phyloP scores from a whole-genome alignment of 1,284 basidiomycete genomes.

The Leccinum pachyderme region DNA sequence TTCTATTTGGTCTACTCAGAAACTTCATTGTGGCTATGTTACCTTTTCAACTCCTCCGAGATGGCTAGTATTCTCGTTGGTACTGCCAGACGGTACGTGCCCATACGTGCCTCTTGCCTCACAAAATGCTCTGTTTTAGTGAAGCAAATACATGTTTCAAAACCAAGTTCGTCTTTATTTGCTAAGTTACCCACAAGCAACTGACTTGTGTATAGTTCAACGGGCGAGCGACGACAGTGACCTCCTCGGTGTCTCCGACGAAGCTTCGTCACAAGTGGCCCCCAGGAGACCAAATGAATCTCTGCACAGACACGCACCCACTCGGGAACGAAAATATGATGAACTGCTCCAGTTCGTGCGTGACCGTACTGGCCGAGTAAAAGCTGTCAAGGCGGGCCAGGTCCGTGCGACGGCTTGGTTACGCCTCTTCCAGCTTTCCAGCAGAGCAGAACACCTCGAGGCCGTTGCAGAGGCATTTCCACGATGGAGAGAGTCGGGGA shows the following conservation, averaged over 20 bases:
- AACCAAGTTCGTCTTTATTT: slow-evolving; percentile 17
- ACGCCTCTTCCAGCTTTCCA: slow-evolving; percentile 50
- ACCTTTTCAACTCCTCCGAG: neutral
- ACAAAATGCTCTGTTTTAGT: slow-evolving; percentile 3
- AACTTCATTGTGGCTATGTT: neutral
- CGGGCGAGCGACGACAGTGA: slow-evolving; percentile 4
- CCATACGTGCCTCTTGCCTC: slow-evolving; percentile 2
- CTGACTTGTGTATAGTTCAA: slow-evolving; percentile 17
- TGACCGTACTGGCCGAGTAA: slow-evolving; percentile 31
- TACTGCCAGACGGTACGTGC: slow-evolving; percentile 12
- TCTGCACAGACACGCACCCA: neutral
- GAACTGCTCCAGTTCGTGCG: slow-evolving; percentile 27
- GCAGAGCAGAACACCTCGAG: slow-evolving; percentile 44
- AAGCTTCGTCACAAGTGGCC: neutral
- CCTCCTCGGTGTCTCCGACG: slow-evolving; percentile 12
- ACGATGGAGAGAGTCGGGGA: slow-evolving; percentile 44
- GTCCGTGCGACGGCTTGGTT: slow-evolving; percentile 39
- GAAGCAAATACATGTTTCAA: slow-evolving; percentile 21
- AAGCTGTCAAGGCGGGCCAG: slow-evolving; percentile 29
- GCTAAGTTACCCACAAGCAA: neutral
- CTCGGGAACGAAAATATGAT: slow-evolving; percentile 25
- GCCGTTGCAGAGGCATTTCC: slow-evolving; percentile 45
- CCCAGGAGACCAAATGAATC: neutral
- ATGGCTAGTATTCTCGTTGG: slow-evolving; percentile 20
- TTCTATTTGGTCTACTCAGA: slow-evolving; percentile 15